Percentiles rank a stretch among this genome's conserved stretches.
These are phyloP conservation scores for Gentiana straminea DNA, from an alignment of 257 asterid genomes.

Conservation along the genomic window DNA sequence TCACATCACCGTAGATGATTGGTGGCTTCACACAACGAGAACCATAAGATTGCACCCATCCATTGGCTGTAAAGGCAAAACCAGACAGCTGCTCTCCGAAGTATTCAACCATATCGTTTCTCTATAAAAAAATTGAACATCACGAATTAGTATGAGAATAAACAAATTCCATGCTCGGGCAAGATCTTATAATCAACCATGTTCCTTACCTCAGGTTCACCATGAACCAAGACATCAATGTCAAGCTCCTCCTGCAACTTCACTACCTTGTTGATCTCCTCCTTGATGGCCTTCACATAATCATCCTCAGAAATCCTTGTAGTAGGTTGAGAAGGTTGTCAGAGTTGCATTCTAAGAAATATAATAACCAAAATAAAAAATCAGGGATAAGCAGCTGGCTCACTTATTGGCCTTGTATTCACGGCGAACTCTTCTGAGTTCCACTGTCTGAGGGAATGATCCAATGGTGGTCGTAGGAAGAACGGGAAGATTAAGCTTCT, in stretches of 20 bases:
- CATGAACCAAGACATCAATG: constrained; percentile 96
- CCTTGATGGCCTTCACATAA: constrained; percentile 64
- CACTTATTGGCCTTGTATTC: constrained; percentile 95
- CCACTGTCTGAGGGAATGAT: constrained; percentile 95
- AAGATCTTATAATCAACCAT: not conserved
- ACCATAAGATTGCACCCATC: constrained; percentile 98
- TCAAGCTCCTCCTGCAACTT: constrained; percentile 98
- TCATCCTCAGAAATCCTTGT: constrained; percentile 86
- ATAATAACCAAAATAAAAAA: not conserved
- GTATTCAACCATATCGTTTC: constrained; percentile 99
- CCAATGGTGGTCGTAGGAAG: constrained; percentile 99
- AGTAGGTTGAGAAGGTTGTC: constrained; percentile 6
- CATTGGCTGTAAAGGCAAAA: constrained; percentile 90
- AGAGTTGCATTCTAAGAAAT: constrained; percentile 4
- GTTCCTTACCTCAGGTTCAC: constrained; percentile 91
- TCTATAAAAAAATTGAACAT: constrained; percentile 40
- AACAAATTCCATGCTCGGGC: not conserved
- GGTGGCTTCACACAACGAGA: constrained; percentile 99
- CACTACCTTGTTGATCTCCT: constrained; percentile 89
- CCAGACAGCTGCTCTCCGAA: constrained; percentile 97
- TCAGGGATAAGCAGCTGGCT: constrained; percentile 11
- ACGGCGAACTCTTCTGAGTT: constrained; percentile 92
- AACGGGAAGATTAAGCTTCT: constrained; percentile 93
- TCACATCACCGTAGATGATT: constrained; percentile 95
- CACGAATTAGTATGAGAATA: not conserved